Evolutionary conservation across 1,284 basidiomycete genomes (phyloP), one percentile per base, ranked within the genome.

Genomic region (Erythrobasidium hasegawianum): DNA sequence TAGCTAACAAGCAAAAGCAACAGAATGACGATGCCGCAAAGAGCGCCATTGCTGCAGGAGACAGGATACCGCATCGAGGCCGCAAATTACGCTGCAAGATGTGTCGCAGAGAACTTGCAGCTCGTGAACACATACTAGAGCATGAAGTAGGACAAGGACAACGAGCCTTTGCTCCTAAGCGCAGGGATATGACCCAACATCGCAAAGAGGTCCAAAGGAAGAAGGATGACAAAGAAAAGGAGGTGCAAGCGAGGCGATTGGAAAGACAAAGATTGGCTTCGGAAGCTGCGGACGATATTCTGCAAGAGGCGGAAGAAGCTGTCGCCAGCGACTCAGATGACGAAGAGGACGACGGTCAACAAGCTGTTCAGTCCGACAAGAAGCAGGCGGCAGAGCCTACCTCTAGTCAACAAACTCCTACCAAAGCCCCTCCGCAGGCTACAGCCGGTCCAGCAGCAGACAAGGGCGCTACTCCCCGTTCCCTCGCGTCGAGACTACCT

Each of bases 101-200:
- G 86, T 95, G 92, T 80, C 82, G 90, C 87, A 87, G 64, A 55
- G 90, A 92, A 73, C 82, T 95, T 13, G 92, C 92, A 0, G 84
- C 88, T 0, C 83, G 89, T 24, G 91, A 94, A 74, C 89, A 94
- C 76, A 91, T 95, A 87, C 83, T 93, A 67, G 88, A 91, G 75
- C 91, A 94, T 74, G 90, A 89, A 3, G 86, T 88, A 71, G 79
- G 75, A 5, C 68, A 70, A 22, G 74, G 74, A 2, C 75, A 76
- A 59, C 67, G 70, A 49, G 75, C 75, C 0, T 76, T 76, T 54
- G 72, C 73, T 1, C 73, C 74, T 4, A 67, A 70, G 20, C 66
- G 73, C 2, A 65, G 74, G 8, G 74, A 76, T 67, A 75, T 76
- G 75, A 61, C 60, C 16, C 70, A 69, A 16, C 71, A 72, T 59